Evolutionary conservation across 495 filamentous ascomycete genomes (phyloP).

Genomic region (Penicillium manginii): DNA sequence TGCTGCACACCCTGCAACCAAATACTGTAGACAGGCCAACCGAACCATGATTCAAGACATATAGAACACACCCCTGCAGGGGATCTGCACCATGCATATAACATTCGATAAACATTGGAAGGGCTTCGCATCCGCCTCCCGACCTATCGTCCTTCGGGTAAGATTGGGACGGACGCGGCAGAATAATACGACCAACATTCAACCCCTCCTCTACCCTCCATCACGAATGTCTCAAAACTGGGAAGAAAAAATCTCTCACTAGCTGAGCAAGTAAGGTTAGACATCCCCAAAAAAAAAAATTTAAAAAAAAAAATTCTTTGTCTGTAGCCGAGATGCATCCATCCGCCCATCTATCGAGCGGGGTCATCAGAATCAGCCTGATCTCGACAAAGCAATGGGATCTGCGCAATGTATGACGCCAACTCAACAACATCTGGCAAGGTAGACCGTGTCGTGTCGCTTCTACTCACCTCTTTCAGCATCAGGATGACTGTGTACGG

Average conservation of each 20-base stretch:
- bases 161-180: background rate
- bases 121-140: slow-evolving; percentile 7
- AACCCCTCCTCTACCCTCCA: background rate
- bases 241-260: background rate
- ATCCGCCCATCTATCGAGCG: background rate
- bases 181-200: background rate
- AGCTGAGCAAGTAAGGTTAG: background rate
- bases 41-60: slow-evolving; percentile 15
- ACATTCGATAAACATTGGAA: slow-evolving; percentile 23
- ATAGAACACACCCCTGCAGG: slow-evolving; percentile 26
- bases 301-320: background rate
- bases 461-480: background rate
- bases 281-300: too few species aligned
- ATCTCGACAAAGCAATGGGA: background rate
- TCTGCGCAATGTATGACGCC: background rate
- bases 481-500: too few species aligned
- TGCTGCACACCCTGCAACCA: background rate
- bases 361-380: background rate
- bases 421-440: too few species aligned
- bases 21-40: slow-evolving; percentile 6
- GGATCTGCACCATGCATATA: slow-evolving; percentile 28
- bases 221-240: slow-evolving; percentile 1
- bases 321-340: background rate
- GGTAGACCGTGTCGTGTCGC: background rate
- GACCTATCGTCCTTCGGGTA: background rate